Evolutionary conservation across 225 moss, liverwort and hornwort species (phyloP).

Genomic region (Antitrichia curtipendula): DNA sequence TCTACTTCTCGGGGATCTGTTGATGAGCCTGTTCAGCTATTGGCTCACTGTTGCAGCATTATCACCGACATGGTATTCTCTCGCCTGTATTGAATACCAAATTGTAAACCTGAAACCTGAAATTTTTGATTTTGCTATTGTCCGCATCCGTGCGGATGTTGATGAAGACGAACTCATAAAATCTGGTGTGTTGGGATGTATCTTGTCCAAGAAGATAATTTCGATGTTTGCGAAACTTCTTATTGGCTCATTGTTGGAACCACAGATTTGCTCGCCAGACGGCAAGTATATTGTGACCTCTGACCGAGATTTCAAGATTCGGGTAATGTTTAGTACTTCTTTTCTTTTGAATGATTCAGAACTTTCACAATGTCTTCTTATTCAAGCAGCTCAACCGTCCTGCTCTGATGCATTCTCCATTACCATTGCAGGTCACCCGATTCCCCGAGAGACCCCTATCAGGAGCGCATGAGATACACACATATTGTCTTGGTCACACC

Average conservation of each 20-base stretch:
- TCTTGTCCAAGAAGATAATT: background rate
- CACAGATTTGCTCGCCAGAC: conserved; percentile 66
- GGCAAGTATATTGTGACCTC: conserved; percentile 77
- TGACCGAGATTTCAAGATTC: conserved; percentile 95
- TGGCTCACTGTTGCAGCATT: conserved; percentile 98
- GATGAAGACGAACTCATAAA: background rate
- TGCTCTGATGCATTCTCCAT: background rate
- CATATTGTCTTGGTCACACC: conserved; percentile 79
- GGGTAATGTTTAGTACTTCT: conserved; percentile 25
- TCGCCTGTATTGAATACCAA: background rate
- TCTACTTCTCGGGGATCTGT: conserved; percentile 23
- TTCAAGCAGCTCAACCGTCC: background rate
- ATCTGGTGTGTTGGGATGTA: background rate
- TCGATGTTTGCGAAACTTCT: background rate
- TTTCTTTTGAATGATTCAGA: background rate
- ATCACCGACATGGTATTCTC: conserved; percentile 74
- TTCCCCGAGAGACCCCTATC: conserved; percentile 52
- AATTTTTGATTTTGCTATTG: background rate
- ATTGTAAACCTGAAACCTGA: background rate
- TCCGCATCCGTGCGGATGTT: background rate
- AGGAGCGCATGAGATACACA: conserved; percentile 85
- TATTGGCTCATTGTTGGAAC: background rate
- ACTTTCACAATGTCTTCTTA: background rate
- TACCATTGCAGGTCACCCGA: conserved; percentile 46
- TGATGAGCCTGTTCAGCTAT: conserved; percentile 61